Base-by-base conservation (phyloP, 2,329 filamentous ascomycete species). In the Pestalotiopsis sp. region DNA sequence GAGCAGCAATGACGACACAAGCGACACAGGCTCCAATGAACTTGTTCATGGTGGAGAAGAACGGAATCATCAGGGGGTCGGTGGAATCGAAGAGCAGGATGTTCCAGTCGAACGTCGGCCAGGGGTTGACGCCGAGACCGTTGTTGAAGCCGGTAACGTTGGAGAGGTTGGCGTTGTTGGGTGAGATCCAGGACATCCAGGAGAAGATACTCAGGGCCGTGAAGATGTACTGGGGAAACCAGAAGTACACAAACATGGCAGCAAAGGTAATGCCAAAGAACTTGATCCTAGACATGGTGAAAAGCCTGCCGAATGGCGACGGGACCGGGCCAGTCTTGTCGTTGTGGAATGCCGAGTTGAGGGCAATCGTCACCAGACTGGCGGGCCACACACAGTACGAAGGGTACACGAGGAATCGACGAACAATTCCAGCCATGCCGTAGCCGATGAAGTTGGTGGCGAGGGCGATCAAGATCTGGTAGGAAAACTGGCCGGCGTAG, bases 31-130 rank as follows among this genome's bases (percentile, higher is more conserved):
- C 83, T 38, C 89, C 89, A 59, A 90, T 78, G 70, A 90, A 82
- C 25, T 86, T 87, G 77, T 92, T 92, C 67, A 89, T 82, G 58
- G 90, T 90, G 36, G 86, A 87, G 78, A 89, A 86, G 74, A 85
- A 86, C 3, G 86, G 85, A 7, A 72, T 68, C 69, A 72, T 71
- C 17, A 75, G 66, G 12, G 70, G 71, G 31, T 77, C 74, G 14
- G 71, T 72, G 12, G 31, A 45, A 59, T 76, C 72, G 64, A 72
- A 76, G 4, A 72, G 69, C 65, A 74, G 61, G 27, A 71, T 74
- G 67, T 79, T 79, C 80, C 83, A 84, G 73, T 84, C 83, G 67
- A 81, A 81, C 0, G 82, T 84, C 2, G 80, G 76, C 70, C 75
- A 71, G 1, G 79, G 79, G 71, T 80, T 81, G 63, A 81, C 62